These are phyloP conservation scores for Gardenia jasminoides DNA, from an alignment of 257 asterid genomes.

Conservation along the genomic window DNA sequence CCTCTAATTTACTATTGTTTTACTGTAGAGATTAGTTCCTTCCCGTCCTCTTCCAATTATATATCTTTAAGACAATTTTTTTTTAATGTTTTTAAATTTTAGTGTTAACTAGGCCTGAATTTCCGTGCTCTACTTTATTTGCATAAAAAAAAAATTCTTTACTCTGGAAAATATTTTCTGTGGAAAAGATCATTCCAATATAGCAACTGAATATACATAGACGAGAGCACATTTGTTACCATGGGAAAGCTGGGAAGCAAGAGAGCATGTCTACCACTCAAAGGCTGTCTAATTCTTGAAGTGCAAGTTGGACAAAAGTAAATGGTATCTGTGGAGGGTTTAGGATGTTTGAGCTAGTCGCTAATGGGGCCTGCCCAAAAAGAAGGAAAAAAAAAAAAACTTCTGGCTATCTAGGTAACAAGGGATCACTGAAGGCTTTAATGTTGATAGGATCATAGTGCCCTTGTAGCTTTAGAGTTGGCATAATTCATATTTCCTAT, in stretches of 20 bases:
- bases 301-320: not conserved
- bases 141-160: not conserved
- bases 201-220: not conserved
- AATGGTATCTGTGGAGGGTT: not conserved
- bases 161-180: not conserved
- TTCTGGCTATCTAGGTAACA: not conserved
- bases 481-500: no score
- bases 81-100: no score
- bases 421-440: not conserved
- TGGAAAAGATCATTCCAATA: not conserved
- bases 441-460: not conserved
- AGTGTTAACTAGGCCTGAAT: not conserved
- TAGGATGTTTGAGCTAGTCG: not conserved
- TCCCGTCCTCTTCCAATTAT: not conserved
- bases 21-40: not conserved
- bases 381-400: not conserved
- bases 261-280: no score
- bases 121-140: not conserved
- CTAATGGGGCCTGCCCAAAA: not conserved
- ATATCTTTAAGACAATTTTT: not conserved
- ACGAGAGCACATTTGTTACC: not conserved
- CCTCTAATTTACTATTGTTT: not conserved
- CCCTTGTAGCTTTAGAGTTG: not conserved
- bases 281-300: not conserved
- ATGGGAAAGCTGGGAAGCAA: not conserved